Base-by-base conservation (phyloP, 75 land plant species). In the Pinus tabuliformis region DNA sequence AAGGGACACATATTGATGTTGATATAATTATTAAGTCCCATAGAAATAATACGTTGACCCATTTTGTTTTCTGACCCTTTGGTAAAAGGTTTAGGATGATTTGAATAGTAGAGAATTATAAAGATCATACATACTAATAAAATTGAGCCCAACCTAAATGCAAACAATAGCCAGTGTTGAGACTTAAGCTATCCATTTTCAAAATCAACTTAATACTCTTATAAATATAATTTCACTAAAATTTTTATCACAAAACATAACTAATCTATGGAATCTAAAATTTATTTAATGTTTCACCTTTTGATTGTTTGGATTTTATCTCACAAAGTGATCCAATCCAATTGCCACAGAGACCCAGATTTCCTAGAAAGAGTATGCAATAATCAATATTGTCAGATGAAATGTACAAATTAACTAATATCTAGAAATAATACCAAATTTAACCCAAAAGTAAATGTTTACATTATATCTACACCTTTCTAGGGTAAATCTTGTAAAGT, bases 291-390 rank as follows among this genome's bases (percentile, higher is more conserved):
- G 3, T 49, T 22, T 75, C 72, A 88, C 95, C 90, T 85, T 81
- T 78, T 73, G 79, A 74, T 4, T 83, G 56, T 1, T 78, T 21
- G 39, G 62, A 87, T 66, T 83, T 58, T 3, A 75, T 58, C 64
- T 60, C 81, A 77, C 91, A 90, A 3, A 79, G 71, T 59, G 87
- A 80, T 62, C 79, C 73, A 17, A 81, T 75, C 89, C 90, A 89
- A 76, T 83, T 78, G 0, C 96, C 91, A 86, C 92, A 96, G 57
- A 96, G 88, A 26, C 83, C 85, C 45, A 88, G 92, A 81, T 96
- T 93, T 73, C 96, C 94, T 24, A 84, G 57, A 60, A 88, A 96
- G 79, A 92, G 91, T 83, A 20, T 5, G 70, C 2, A 66, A 66
- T 66, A 66, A 17, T 66, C 5, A 9, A 15, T 37, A 3, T 1